These are phyloP conservation scores for Chondrostereum purpureum DNA, from an alignment of 1,284 basidiomycete species.

Conservation along the genomic window DNA sequence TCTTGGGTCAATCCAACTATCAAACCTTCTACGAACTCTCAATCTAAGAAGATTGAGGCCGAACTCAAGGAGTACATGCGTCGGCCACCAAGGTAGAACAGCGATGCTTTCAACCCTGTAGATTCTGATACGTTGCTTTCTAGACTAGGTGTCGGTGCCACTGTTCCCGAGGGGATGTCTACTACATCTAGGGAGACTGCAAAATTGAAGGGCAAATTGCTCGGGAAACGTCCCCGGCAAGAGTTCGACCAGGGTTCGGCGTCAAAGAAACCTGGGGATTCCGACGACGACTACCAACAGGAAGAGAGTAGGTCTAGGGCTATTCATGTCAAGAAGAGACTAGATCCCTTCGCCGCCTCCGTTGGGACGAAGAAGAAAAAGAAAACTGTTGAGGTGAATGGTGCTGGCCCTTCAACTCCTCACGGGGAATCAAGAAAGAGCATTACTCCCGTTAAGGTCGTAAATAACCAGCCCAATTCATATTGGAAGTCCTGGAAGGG, in stretches of 20 bases:
- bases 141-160: slow-evolving; percentile 67
- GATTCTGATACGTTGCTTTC: slow-evolving; percentile 1
- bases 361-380: background rate
- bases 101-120: background rate
- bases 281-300: slow-evolving; percentile 36
- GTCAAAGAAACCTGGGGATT: slow-evolving; percentile 8
- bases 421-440: too few species aligned
- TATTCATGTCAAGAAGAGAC: slow-evolving; percentile 48
- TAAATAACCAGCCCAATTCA: too few species aligned
- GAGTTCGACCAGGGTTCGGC: slow-evolving; percentile 25
- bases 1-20: slow-evolving; percentile 62
- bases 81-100: slow-evolving; percentile 53
- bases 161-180: slow-evolving; percentile 38
- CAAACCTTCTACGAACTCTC: slow-evolving; percentile 21
- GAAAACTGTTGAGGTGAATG: background rate
- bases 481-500: too few species aligned
- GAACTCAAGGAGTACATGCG: slow-evolving; percentile 61
- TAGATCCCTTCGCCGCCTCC: slow-evolving; percentile 55
- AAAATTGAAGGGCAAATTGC: slow-evolving; percentile 50
- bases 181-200: slow-evolving; percentile 39
- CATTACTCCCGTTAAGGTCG: too few species aligned
- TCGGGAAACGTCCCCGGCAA: slow-evolving; percentile 42
- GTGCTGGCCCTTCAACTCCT: too few species aligned
- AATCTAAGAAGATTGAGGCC: slow-evolving; percentile 36
- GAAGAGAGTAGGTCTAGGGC: slow-evolving; percentile 50